Evolutionary conservation across 129 eudicot genomes (phyloP), one percentile per base, ranked within the genome.

Genomic region (Lactuca saligna): DNA sequence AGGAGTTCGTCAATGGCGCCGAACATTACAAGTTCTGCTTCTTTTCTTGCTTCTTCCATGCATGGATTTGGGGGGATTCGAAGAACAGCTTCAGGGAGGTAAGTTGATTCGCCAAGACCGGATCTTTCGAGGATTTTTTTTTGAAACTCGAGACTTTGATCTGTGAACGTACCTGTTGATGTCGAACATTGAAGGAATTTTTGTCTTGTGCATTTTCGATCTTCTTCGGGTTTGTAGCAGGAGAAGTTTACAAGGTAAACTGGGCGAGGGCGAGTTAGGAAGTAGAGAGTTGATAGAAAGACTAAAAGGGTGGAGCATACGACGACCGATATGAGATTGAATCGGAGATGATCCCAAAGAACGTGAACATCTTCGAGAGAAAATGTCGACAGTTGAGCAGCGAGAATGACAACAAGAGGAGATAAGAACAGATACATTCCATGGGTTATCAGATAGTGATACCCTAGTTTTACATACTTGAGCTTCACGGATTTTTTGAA

Each of bases 41-140:
- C 97, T 68, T 85, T 90, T 78, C 97, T 82, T 6, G 97, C 97
- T 75, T 87, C 95, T 6, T 81, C 89, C 95, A 90, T 90, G 48
- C 87, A 84, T 2, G 97, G 95, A 57, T 85, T 90, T 3, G 97
- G 95, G 7, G 97, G 97, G 10, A 84, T 87, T 25, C 83, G 56
- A 17, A 87, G 75, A 6, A 90, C 91, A 7, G 95, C 97, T 60
- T 90, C 97, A 4, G 97, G 97, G 15, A 90, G 89, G 60, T 90
- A 90, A 17, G 97, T 87, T 0, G 78, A 71, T 68, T 90, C 91
- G 1, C 97, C 95, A 61, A 90, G 97, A 61, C 97, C 97, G 1
- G 97, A 90, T 54, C 95, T 81, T 71, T 90, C 97, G 5, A 90
- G 89, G 77, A 90, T 87, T 70, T 90, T 90, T 78, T 74, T 71